A percentile compares a stretch with the other conserved stretches of the same genome.
phyloP scores from a whole-genome alignment of 1,139 yeast genomes.

The Geotrichum aggregatum region DNA sequence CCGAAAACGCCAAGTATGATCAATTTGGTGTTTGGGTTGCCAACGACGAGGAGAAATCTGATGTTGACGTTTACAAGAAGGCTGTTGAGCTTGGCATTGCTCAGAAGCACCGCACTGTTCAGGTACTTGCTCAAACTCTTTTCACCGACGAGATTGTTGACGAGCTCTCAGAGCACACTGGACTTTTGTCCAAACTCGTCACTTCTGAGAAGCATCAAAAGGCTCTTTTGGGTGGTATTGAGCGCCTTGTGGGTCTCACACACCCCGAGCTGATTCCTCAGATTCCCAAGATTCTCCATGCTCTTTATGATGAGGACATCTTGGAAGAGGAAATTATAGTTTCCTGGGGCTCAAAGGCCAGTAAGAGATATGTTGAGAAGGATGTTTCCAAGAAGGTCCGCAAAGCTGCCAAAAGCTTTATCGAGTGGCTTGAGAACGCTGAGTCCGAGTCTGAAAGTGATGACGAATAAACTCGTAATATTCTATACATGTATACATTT shows the following conservation, averaged over 20 bases:
- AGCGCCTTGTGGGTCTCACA: conserved; percentile 83
- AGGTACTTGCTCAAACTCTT: conserved; percentile 86
- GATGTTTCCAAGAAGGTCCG: conserved; percentile 90
- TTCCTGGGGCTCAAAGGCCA: conserved; percentile 87
- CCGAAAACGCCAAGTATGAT: conserved; percentile 46
- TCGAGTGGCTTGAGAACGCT: conserved; percentile 92
- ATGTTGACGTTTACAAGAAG: conserved; percentile 88
- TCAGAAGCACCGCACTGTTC: conserved; percentile 71
- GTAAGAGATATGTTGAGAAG: conserved; percentile 91
- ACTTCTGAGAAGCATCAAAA: conserved; percentile 63
- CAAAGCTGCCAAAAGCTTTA: conserved; percentile 91
- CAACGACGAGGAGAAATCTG: conserved; percentile 62
- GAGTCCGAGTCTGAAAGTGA: conserved; percentile 65
- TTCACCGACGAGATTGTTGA: conserved; percentile 74
- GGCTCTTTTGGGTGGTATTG: conserved; percentile 92
- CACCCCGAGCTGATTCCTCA: conserved; percentile 68
- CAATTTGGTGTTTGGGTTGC: conserved; percentile 90
- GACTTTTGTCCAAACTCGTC: conserved; percentile 75
- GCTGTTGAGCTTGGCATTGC: conserved; percentile 74
- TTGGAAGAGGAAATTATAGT: conserved; percentile 75
- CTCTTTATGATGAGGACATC: conserved; percentile 77
- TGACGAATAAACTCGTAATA: background rate
- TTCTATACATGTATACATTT: background rate
- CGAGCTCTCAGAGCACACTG: conserved; percentile 73
- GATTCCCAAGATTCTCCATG: conserved; percentile 77